Conservation (phyloP, 805 yeast species). For the Candida andamanensis region DNA sequence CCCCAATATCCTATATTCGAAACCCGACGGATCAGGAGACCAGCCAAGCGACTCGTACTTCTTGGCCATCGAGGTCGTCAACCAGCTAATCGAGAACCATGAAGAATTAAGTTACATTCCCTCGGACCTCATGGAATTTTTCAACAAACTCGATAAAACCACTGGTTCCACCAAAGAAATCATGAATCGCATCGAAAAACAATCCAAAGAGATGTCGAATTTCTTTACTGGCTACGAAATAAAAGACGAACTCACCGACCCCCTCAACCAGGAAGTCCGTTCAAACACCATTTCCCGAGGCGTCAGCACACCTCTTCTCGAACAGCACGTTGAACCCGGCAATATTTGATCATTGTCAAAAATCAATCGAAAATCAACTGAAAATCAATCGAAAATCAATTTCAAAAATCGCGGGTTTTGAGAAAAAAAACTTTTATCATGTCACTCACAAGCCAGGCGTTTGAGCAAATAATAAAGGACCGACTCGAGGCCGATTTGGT, state of each 20-base stretch:
- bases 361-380: too few relatives aligned
- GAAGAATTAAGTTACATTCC: conserved; percentile 80
- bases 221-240: conserved; percentile 20
- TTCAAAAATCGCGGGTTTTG: too few relatives aligned
- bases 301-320: conserved; percentile 22
- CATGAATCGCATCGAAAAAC: conserved; percentile 26
- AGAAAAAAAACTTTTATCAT: conserved; percentile 1
- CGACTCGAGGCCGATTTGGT: conserved; percentile 60
- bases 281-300: conserved; percentile 28
- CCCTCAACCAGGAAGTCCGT: conserved; percentile 22
- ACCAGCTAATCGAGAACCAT: conserved; percentile 73
- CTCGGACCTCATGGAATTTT: conserved; percentile 47
- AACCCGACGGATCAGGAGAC: conserved; percentile 15
- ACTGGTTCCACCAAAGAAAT: conserved; percentile 32
- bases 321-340: conserved; percentile 28
- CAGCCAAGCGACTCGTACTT: conserved; percentile 67
- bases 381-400: neutral
- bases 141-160: conserved; percentile 31
- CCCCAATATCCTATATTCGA: conserved; percentile 77
- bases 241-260: conserved; percentile 11
- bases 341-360: conserved; percentile 12
- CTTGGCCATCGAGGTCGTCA: conserved; percentile 86
- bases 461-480: conserved; percentile 47
- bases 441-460: conserved; percentile 29
- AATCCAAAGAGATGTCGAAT: conserved; percentile 25